phyloP scores from a whole-genome alignment of 2,329 filamentous ascomycete species.

The Epichloe glyceriae region DNA sequence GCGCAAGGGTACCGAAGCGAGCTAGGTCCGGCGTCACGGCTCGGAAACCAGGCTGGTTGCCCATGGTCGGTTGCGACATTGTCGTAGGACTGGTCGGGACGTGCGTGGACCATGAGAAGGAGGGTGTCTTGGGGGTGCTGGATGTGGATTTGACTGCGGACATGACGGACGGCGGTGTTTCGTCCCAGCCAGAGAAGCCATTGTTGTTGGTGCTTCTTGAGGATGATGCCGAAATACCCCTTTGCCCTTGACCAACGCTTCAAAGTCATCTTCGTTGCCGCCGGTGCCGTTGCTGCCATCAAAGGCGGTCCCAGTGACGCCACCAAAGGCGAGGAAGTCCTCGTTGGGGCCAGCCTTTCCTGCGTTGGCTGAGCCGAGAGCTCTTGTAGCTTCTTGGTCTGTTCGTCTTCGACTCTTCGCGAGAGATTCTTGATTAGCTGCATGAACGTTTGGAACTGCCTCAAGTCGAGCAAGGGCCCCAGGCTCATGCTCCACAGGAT shows the following conservation, averaged over 20 bases:
- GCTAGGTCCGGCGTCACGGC: conserved; percentile 47
- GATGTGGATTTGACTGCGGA: conserved; percentile 21
- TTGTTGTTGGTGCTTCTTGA: conserved; percentile 27
- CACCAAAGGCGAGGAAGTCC: conserved; percentile 60
- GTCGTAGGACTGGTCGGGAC: conserved; percentile 25
- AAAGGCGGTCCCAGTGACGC: conserved; percentile 47
- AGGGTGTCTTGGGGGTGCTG: conserved; percentile 29
- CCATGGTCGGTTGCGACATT: conserved; percentile 14
- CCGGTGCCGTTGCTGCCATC: conserved; percentile 31
- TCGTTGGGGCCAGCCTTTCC: conserved; percentile 38
- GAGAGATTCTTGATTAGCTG: conserved; percentile 71
- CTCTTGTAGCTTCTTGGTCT: conserved; percentile 78
- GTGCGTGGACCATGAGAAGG: conserved; percentile 54
- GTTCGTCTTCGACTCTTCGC: conserved; percentile 72
- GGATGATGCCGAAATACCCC: conserved; percentile 19
- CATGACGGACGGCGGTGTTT: conserved; percentile 21
- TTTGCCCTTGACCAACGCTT: conserved; percentile 70
- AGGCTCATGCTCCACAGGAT: conserved; percentile 86
- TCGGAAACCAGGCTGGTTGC: conserved; percentile 28
- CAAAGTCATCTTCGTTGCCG: conserved; percentile 62
- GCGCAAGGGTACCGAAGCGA: conserved; percentile 41
- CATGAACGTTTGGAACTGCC: conserved; percentile 87
- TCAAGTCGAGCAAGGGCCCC: conserved; percentile 74
- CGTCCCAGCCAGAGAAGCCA: conserved; percentile 36
- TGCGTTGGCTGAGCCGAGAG: conserved; percentile 47